Conservation (phyloP, 345 rosid species). For the Alliaria petiolata region DNA sequence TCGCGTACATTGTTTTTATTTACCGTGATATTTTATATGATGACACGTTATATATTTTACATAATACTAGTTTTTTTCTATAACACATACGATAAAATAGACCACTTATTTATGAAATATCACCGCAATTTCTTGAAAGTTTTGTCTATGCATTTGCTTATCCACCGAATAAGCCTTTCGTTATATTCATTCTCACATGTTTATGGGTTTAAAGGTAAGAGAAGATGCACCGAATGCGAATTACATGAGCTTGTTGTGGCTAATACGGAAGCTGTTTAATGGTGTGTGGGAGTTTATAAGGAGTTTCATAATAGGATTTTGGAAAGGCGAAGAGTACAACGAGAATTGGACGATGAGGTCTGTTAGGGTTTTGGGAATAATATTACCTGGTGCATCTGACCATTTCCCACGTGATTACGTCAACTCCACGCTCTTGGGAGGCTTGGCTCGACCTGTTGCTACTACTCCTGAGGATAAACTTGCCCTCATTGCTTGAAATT, state of each 20-base stretch:
- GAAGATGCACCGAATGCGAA: slow-evolving; percentile 41
- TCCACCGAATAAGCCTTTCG: background rate
- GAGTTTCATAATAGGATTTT: slow-evolving; percentile 31
- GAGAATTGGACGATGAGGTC: slow-evolving; percentile 37
- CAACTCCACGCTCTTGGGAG: slow-evolving; percentile 37
- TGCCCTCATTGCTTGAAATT: slow-evolving; percentile 22
- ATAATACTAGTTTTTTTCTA: no score
- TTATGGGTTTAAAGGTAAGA: slow-evolving; percentile 19
- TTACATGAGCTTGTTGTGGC: slow-evolving; percentile 23
- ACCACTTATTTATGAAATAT: background rate
- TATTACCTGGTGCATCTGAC: slow-evolving; percentile 37
- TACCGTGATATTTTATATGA: background rate
- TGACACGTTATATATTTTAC: background rate
- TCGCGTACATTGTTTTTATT: background rate
- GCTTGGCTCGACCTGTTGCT: slow-evolving; percentile 22
- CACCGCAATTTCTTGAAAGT: background rate
- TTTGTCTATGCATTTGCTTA: background rate
- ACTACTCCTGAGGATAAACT: slow-evolving; percentile 11
- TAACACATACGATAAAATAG: background rate
- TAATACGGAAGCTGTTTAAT: slow-evolving; percentile 27
- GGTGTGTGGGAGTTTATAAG: slow-evolving; percentile 48
- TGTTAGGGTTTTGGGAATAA: slow-evolving; percentile 29
- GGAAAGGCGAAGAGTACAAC: slow-evolving; percentile 35
- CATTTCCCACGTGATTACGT: slow-evolving; percentile 41
- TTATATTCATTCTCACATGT: background rate